Conservation (phyloP, 179 eudicot species). For the Beta lomatogona region DNA sequence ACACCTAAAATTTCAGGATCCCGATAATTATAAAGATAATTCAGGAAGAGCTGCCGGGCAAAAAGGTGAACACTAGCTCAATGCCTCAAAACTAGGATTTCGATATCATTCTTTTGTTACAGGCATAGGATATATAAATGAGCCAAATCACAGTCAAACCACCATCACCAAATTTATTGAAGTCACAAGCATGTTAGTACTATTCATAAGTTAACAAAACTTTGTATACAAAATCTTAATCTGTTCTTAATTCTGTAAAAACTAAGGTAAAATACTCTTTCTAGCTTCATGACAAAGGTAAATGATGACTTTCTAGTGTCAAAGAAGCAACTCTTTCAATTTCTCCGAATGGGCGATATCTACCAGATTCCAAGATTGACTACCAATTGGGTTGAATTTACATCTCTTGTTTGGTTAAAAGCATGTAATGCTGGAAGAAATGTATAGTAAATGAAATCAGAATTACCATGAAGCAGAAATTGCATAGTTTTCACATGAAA, state of each 20-base stretch:
- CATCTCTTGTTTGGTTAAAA: neutral
- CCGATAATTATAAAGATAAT: too few relatives aligned
- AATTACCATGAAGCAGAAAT: neutral
- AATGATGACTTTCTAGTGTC: neutral
- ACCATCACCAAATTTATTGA: neutral
- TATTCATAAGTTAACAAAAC: neutral
- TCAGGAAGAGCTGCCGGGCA: too few relatives aligned
- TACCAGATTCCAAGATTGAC: neutral
- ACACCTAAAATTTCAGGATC: neutral
- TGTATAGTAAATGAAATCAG: neutral
- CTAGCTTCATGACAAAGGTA: neutral
- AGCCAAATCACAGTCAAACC: neutral
- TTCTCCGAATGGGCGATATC: neutral
- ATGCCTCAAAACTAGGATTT: too few relatives aligned
- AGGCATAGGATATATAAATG: neutral
- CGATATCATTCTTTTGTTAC: neutral
- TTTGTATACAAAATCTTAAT: neutral
- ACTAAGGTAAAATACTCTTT: neutral
- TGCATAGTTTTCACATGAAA: neutral
- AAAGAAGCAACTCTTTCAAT: neutral
- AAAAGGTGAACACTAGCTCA: neutral
- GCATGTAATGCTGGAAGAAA: neutral
- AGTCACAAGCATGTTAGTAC: neutral
- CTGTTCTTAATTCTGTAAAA: neutral
- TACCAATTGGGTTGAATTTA: neutral